A percentile compares a stretch with the other conserved stretches of the same genome.
phyloP scores from a whole-genome alignment of 2,329 filamentous ascomycete genomes.

The Colletotrichum sp. region DNA sequence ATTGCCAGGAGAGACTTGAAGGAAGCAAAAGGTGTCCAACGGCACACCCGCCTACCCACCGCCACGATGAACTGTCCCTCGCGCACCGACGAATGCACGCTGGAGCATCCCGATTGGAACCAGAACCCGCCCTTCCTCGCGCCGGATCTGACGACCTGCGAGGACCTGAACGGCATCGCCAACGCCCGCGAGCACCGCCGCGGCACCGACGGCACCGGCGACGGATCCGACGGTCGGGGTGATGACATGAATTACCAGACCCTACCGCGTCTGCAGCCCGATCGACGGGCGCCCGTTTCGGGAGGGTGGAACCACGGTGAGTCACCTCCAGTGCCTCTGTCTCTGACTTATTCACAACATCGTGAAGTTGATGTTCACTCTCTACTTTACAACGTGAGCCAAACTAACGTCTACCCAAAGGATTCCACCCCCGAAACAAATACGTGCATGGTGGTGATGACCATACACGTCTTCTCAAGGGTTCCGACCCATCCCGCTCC shows the following conservation, averaged over 20 bases:
- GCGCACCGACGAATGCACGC: constrained; percentile 54
- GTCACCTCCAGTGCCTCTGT: neutral
- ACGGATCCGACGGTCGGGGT: constrained; percentile 7
- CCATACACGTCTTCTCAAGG: constrained; percentile 36
- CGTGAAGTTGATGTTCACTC: neutral
- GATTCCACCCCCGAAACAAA: constrained; percentile 21
- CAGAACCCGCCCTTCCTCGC: constrained; percentile 57
- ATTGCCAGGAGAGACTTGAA: neutral
- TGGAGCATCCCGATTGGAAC: constrained; percentile 56
- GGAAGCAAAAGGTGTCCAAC: neutral
- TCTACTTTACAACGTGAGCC: neutral
- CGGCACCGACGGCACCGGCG: constrained; percentile 36
- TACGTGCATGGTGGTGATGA: constrained; percentile 43
- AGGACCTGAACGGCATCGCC: constrained; percentile 60
- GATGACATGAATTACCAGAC: constrained; percentile 24
- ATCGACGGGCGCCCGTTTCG: constrained; percentile 17
- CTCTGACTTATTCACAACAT: neutral
- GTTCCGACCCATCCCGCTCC: constrained; percentile 29
- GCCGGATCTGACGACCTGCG: constrained; percentile 54
- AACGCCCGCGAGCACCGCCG: constrained; percentile 52
- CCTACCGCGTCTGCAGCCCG: constrained; percentile 14
- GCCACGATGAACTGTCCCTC: constrained; percentile 59
- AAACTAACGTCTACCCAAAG: neutral
- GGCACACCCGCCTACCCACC: neutral
- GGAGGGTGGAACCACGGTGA: constrained; percentile 19